Conservation (phyloP, 805 yeast species). For the Priceomyces fermenticarens region DNA sequence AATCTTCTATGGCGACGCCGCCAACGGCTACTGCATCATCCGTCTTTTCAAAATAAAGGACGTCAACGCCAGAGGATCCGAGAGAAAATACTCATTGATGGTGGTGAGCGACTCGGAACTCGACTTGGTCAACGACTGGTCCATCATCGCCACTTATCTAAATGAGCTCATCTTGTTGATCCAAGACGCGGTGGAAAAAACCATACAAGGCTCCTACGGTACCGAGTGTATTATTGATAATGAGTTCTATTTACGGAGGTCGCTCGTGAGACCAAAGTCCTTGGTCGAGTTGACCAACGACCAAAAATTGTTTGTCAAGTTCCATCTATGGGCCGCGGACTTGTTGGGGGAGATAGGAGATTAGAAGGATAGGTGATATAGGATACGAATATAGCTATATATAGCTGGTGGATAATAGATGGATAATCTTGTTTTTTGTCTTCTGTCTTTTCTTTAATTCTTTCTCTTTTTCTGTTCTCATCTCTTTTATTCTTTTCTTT, state of each 20-base stretch:
- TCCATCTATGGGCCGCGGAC: constrained; percentile 64
- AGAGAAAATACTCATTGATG: constrained; percentile 61
- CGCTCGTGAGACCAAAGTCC: constrained; percentile 53
- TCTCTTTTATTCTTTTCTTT: too few species aligned
- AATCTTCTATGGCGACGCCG: constrained; percentile 59
- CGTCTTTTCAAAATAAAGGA: constrained; percentile 63
- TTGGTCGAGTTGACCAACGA: constrained; percentile 55
- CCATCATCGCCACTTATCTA: constrained; percentile 39
- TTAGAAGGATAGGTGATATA: too few species aligned
- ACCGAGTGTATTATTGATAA: constrained; percentile 20
- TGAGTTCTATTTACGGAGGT: constrained; percentile 57
- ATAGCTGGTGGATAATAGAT: too few species aligned
- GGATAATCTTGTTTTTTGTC: too few species aligned
- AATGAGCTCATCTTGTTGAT: constrained; percentile 30
- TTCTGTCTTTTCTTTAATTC: too few species aligned
- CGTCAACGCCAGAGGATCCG: constrained; percentile 69
- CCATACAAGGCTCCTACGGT: constrained; percentile 20
- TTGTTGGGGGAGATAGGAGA: constrained; percentile 34
- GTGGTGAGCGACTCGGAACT: constrained; percentile 55
- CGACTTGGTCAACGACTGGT: constrained; percentile 55
- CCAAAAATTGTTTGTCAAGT: constrained; percentile 48
- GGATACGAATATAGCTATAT: too few species aligned
- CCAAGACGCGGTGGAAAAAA: constrained; percentile 15
- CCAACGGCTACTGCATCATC: constrained; percentile 57
- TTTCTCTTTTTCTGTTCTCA: too few species aligned